Percentiles rank a stretch among this genome's conserved stretches.
phyloP scores from a whole-genome alignment of 257 asterid species.

The Petunia axillaris region DNA sequence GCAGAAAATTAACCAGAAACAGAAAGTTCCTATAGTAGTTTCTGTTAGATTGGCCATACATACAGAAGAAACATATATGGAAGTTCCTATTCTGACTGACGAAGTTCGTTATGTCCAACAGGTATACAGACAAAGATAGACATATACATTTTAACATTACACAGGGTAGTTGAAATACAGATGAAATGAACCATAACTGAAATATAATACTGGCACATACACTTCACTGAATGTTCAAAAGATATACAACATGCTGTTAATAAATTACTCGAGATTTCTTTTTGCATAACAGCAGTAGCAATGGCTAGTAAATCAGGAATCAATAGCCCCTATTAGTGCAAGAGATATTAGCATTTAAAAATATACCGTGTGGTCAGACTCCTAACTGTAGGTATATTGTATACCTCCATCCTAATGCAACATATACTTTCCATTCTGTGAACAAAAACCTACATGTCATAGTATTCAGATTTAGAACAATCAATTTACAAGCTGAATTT shows the following conservation, averaged over 20 bases:
- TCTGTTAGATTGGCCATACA: not conserved
- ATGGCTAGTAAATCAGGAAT: not conserved
- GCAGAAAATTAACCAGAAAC: not conserved
- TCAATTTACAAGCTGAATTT: not conserved
- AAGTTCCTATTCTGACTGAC: too few species aligned
- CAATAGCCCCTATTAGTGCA: not conserved
- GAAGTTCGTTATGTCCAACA: not conserved
- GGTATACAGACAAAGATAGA: not conserved
- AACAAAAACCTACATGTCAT: slow-evolving; percentile 8
- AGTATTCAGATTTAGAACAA: not conserved
- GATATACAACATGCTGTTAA: not conserved
- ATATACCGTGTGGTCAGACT: not conserved
- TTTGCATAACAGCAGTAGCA: not conserved
- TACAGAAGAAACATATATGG: not conserved
- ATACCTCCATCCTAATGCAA: not conserved
- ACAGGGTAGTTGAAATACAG: not conserved
- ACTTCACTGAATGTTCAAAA: slow-evolving; percentile 8
- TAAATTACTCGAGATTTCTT: not conserved
- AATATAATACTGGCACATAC: not conserved
- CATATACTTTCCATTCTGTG: slow-evolving; percentile 6
- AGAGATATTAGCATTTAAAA: not conserved
- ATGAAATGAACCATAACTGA: not conserved
- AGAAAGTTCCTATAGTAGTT: not conserved
- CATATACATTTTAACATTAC: not conserved
- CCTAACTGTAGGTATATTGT: not conserved